Conservation (phyloP, 2,329 filamentous ascomycete species). For the Polychaeton citri region DNA sequence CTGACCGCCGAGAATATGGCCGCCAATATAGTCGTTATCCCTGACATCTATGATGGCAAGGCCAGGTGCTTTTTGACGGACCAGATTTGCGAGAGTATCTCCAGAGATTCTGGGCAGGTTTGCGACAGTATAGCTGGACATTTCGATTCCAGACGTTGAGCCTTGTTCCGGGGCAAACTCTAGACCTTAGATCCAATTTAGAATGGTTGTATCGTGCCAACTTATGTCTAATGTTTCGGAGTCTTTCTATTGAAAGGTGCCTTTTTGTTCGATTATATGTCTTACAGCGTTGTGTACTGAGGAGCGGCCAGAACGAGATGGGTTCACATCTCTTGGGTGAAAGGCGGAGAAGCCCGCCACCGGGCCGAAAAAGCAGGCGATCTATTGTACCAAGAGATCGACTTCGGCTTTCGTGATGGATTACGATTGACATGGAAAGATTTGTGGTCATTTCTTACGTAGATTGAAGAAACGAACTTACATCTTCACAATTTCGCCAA, state of each 20-base stretch:
- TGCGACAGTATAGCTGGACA: slow-evolving; percentile 47
- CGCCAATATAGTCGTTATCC: slow-evolving; percentile 80
- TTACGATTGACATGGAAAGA: not conserved
- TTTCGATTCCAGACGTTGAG: slow-evolving; percentile 4
- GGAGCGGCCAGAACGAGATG: not conserved
- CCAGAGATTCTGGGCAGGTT: slow-evolving; percentile 55
- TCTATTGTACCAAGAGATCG: too few relatives aligned
- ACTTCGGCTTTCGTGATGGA: not conserved
- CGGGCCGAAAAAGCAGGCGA: too few relatives aligned
- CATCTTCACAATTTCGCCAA: slow-evolving; percentile 26
- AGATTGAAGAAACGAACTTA: slow-evolving; percentile 3
- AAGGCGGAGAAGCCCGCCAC: too few relatives aligned
- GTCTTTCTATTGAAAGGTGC: slow-evolving; percentile 1
- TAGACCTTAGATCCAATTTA: not conserved
- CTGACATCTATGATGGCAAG: slow-evolving; percentile 80
- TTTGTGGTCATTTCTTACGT: not conserved
- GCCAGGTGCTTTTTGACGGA: slow-evolving; percentile 24
- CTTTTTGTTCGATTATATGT: not conserved
- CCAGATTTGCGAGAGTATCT: slow-evolving; percentile 51
- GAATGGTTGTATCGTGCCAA: not conserved
- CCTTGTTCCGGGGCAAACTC: not conserved
- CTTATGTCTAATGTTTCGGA: slow-evolving; percentile 2
- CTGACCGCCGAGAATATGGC: slow-evolving; percentile 66
- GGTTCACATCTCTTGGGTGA: not conserved
- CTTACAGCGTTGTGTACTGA: not conserved